Evolutionary conservation across 2,329 filamentous ascomycete species (phyloP).

Genomic region (Rutstroemia sydowiana): DNA sequence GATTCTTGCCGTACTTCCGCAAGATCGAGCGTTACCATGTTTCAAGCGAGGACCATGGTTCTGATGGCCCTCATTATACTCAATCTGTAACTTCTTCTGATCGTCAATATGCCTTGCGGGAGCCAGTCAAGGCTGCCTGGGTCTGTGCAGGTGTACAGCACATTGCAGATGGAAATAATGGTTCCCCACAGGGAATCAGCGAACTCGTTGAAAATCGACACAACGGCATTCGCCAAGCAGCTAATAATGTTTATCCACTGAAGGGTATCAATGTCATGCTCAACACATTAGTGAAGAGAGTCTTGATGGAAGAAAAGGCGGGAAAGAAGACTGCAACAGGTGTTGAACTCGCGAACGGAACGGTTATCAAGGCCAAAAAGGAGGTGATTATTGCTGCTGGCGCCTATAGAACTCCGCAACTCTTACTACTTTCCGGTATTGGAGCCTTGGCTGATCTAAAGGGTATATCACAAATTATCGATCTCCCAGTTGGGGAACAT

Average conservation of each 20-base stretch:
- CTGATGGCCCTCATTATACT: background rate
- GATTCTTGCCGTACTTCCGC: background rate
- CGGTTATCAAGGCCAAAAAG: background rate
- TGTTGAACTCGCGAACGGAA: background rate
- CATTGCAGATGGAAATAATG: background rate
- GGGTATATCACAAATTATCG: background rate
- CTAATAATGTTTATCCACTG: background rate
- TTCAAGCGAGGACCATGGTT: background rate
- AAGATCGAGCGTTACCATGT: background rate
- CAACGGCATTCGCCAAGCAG: background rate
- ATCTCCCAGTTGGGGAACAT: background rate
- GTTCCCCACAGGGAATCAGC: background rate
- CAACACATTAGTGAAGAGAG: background rate
- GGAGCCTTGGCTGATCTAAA: background rate
- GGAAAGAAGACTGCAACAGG: background rate
- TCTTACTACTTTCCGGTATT: background rate
- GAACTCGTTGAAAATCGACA: background rate
- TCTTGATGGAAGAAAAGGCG: background rate
- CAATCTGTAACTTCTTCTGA: background rate
- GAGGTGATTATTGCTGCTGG: background rate
- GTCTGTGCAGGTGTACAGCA: background rate
- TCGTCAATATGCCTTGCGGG: background rate
- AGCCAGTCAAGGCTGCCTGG: background rate
- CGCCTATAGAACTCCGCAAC: background rate
- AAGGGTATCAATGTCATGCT: background rate